phyloP scores from a whole-genome alignment of 2,329 filamentous ascomycete species.

The Trichoderma sp. region DNA sequence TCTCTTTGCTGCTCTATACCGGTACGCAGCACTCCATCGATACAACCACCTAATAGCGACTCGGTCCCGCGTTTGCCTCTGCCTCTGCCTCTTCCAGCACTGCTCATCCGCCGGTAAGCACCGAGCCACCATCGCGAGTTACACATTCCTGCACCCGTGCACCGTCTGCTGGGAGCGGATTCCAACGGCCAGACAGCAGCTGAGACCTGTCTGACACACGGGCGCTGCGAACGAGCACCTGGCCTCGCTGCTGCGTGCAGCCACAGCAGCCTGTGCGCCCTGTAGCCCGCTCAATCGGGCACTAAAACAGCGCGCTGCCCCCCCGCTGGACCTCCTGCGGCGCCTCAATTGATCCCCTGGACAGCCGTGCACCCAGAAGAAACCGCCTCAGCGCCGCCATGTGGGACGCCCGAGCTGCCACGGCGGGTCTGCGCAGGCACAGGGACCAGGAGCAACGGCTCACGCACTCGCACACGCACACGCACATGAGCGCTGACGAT shows the following conservation, averaged over 20 bases:
- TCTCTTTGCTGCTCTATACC: too few species aligned
- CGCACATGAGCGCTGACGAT: not conserved
- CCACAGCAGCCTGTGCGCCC: slow-evolving; percentile 3
- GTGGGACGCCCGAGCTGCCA: slow-evolving; percentile 26
- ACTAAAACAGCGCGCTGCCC: not conserved
- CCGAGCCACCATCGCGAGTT: not conserved
- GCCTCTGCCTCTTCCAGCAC: not conserved
- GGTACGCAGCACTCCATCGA: too few species aligned
- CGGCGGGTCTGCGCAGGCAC: slow-evolving; percentile 25
- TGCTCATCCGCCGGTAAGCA: not conserved
- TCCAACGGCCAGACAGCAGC: not conserved
- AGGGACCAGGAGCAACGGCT: not conserved
- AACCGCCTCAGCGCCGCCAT: slow-evolving; percentile 8
- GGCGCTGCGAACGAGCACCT: slow-evolving; percentile 5
- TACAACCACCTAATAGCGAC: not conserved
- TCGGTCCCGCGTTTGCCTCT: not conserved
- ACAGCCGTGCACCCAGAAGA: slow-evolving; percentile 13
- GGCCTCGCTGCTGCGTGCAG: not conserved
- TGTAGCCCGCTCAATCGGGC: not conserved
- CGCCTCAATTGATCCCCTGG: not conserved
- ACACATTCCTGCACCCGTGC: not conserved
- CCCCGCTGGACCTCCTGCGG: slow-evolving; percentile 5
- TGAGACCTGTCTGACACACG: slow-evolving; percentile 22
- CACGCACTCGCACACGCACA: not conserved
- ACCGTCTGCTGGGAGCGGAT: not conserved